Evolutionary conservation across 108 stramenopile species (phyloP), one percentile per base, ranked within the genome.

Genomic region (Nannochloropsis salina): DNA sequence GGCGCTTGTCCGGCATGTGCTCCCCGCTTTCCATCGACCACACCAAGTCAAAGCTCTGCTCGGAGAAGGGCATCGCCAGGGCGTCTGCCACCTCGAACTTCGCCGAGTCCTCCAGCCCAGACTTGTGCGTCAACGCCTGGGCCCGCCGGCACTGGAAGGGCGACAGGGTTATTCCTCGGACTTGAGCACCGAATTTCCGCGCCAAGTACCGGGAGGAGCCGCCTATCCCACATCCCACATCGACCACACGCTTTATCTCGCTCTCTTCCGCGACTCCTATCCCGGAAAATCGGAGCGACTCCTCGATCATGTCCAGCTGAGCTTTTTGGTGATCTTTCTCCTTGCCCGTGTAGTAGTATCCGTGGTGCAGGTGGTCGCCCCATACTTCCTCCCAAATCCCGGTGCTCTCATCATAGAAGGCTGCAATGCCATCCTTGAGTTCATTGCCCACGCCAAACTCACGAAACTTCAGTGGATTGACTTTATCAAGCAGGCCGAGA

Each of bases 1-100:
- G 92, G 9, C 84, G 42, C 92, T 97, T 98, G 89, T 97, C 93
- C 6, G 98, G 97, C 98, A 98, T 98, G 93, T 98, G 98, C 89
- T 93, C 92, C 44, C 98, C 98, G 47, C 93, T 93, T 91, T 98
- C 98, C 80, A 97, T 92, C 84, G 93, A 93, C 97, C 97, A 98
- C 5, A 96, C 94, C 21, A 98, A 90, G 86, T 98, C 98, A 86
- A 97, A 96, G 9, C 94, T 91, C 81, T 92, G 91, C 86, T 93
- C 92, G 9, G 84, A 89, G 86, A 97, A 98, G 9, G 98, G 94
- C 93, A 94, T 93, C 22, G 95, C 90, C 87, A 97, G 85, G 11
- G 97, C 98, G 92, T 98, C 97, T 9, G 95, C 96, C 2, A 97
- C 98, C 93, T 83, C 81, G 22, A 90, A 90, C 40, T 83, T 85